Evolutionary conservation across 352 stramenopile species (phyloP), one percentile per base, ranked within the genome.

Genomic region (Phytophthora sp.): DNA sequence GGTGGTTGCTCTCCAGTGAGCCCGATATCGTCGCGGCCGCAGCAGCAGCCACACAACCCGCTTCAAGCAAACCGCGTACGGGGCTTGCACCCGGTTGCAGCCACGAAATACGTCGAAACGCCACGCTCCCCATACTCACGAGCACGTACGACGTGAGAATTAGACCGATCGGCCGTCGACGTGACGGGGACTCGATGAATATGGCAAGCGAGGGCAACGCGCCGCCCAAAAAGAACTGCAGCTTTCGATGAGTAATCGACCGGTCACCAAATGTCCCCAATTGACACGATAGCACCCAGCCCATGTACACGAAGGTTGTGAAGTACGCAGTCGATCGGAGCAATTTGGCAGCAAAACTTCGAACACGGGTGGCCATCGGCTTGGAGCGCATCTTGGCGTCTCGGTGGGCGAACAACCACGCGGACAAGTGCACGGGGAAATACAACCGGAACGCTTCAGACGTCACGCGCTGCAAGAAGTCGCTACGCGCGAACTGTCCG

Each of bases 61-160:
- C 69, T 31, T 90, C 77, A 1, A 86, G 30, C n/a, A 79, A 35
- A 0, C 60, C 67, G 1, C 79, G 75, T 16, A 74, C 30, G 3
- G 64, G 45, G 8, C 66, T 77, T 0, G 53, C 69, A 57, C 67
- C 66, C 18, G 68, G 70, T 54, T 81, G 58, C 18, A 89, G 62
- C 75, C 69, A 84, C 18, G 46, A 18, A 51, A 84, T 46, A 3
- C 66, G 44, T 20, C 73, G 60, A 21, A 72, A 74, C 4, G 73
- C 52, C 16, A 89, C 79, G 3, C 68, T 75, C 24, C 71, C 73
- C 42, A 86, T 66, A 38, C 79, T 90, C 45, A 88, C 61, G 7
- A 86, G 79, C 58, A 71, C 71, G 35, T 90, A 90, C 31, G 82
- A 86, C 18, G 73, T 71, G 41, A 90, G 78, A 60, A 90, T 86